A percentile compares a stretch with the other conserved stretches of the same genome.
These are phyloP conservation scores for Cladosporium phlei DNA, from an alignment of 2,329 filamentous ascomycete species.

Conservation along the genomic window DNA sequence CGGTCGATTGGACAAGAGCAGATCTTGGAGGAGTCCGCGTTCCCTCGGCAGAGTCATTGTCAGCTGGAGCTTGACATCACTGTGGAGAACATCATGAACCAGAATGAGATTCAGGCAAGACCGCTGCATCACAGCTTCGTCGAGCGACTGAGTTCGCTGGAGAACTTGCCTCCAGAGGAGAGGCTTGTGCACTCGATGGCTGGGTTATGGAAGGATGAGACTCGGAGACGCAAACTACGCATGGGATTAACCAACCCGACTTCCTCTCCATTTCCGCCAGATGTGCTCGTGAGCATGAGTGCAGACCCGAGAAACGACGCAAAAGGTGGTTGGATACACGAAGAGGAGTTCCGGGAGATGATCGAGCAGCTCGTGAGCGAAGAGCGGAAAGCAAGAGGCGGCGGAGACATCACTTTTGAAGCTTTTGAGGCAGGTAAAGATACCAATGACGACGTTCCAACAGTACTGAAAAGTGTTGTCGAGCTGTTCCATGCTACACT, in stretches of 20 bases:
- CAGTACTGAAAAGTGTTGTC: slow-evolving; percentile 75
- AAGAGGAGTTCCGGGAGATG: slow-evolving; percentile 71
- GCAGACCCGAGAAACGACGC: slow-evolving; percentile 69
- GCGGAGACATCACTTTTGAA: slow-evolving; percentile 54
- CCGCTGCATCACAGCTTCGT: slow-evolving; percentile 80
- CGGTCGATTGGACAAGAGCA: slow-evolving; percentile 58
- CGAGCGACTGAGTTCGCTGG: slow-evolving; percentile 54
- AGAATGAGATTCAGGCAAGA: slow-evolving; percentile 69
- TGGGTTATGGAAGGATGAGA: slow-evolving; percentile 87
- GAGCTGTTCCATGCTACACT: slow-evolving; percentile 66
- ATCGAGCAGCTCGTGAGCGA: slow-evolving; percentile 59
- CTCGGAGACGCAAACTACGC: slow-evolving; percentile 66
- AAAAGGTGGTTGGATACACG: slow-evolving; percentile 85
- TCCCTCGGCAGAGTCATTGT: slow-evolving; percentile 81
- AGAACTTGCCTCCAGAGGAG: slow-evolving; percentile 59
- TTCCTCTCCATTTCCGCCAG: slow-evolving; percentile 73
- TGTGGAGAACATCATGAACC: slow-evolving; percentile 82
- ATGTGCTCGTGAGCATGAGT: slow-evolving; percentile 83
- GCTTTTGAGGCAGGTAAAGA: slow-evolving; percentile 57
- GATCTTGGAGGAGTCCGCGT: slow-evolving; percentile 57
- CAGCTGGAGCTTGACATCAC: slow-evolving; percentile 85
- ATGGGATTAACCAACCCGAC: slow-evolving; percentile 61
- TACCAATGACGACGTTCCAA: slow-evolving; percentile 57
- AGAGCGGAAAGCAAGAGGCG: slow-evolving; percentile 52
- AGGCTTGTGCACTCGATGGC: slow-evolving; percentile 94